Conservation (phyloP, 2,329 filamentous ascomycete species). For the Colletotrichum euphorbiae region DNA sequence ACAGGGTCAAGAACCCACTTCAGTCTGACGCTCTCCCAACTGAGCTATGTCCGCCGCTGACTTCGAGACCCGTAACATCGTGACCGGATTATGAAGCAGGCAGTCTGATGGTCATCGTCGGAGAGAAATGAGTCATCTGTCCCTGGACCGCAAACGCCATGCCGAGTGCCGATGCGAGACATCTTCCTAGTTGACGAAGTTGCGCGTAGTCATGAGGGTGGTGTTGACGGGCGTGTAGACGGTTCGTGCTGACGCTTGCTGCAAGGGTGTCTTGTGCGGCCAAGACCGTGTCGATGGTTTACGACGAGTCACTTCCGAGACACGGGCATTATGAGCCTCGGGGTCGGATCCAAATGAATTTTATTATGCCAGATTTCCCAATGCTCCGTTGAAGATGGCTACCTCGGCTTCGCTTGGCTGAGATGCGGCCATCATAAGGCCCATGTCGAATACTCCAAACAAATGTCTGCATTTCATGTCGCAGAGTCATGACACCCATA, state of each 20-base stretch:
- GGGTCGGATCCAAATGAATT: slow-evolving; percentile 6
- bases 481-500: slow-evolving; percentile 33
- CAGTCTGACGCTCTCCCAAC: slow-evolving; percentile 40
- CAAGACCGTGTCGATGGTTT: background rate
- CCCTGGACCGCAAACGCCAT: background rate
- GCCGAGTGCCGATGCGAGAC: background rate
- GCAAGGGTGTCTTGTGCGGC: slow-evolving; percentile 3
- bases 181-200: background rate
- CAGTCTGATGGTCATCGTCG: too few species aligned
- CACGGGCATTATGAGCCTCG: background rate
- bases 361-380: slow-evolving; percentile 23
- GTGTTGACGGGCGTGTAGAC: background rate
- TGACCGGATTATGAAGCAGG: background rate
- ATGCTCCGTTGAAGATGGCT: slow-evolving; percentile 27
- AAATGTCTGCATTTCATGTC: slow-evolving; percentile 34
- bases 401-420: slow-evolving; percentile 18
- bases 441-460: slow-evolving; percentile 23
- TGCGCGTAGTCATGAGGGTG: slow-evolving; percentile 12
- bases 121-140: background rate
- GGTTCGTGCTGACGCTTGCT: slow-evolving; percentile 2
- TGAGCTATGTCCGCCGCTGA: slow-evolving; percentile 39
- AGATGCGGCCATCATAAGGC: slow-evolving; percentile 33
- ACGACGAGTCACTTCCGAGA: slow-evolving; percentile 25
- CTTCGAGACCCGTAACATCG: background rate
- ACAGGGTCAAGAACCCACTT: slow-evolving; percentile 27